Evolutionary conservation across 2,329 filamentous ascomycete species (phyloP), one percentile per base, ranked within the genome.

Genomic region (Plenodomus tracheiphilus): DNA sequence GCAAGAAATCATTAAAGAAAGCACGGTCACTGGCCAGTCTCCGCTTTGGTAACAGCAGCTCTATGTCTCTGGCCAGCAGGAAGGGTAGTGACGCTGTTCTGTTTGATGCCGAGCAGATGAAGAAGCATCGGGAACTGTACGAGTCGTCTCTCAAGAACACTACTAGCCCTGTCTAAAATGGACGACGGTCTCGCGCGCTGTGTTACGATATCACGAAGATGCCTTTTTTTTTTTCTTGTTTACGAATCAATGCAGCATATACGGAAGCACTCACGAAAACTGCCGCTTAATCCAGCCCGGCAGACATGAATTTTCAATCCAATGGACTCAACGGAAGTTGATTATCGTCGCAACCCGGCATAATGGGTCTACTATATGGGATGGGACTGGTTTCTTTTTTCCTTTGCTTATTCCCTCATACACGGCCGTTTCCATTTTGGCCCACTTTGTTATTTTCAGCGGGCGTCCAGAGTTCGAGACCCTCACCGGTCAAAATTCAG

Each of bases 101-200:
- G 10, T 73, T 71, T 51, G 61, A 72, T 47, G 53, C 64, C 2
- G 63, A 69, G 39, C 61, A 69, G 53, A 73, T 74, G 71, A 70
- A 63, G 50, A 68, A 65, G 41, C 64, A 68, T 16, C 69, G 70
- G 17, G 52, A 59, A 47, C 49, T 68, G 46, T 73, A 73, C 62
- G 68, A 73, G 39, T 57, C 66, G 22, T 61, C 62, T 3, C 54
- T 58, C 19, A 56, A 49, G 41, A 54, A 40, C 38, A 39, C 43
- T 28, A 46, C 28, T 4, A 11, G 28, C 11, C 28, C 35, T 20
- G 25, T 30, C 21, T 45, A 50, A n/a, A 21, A 10, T 39, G 51
- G 55, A 32, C 28, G 47, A 39, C 46, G 35, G 19, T 19, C 30
- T 37, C 28, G 8, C 28, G 15, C 21, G 47, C 41, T n/a, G 48